Base-by-base conservation (phyloP, 371 early-diverging fungal genomes). In the Nematocida major region DNA sequence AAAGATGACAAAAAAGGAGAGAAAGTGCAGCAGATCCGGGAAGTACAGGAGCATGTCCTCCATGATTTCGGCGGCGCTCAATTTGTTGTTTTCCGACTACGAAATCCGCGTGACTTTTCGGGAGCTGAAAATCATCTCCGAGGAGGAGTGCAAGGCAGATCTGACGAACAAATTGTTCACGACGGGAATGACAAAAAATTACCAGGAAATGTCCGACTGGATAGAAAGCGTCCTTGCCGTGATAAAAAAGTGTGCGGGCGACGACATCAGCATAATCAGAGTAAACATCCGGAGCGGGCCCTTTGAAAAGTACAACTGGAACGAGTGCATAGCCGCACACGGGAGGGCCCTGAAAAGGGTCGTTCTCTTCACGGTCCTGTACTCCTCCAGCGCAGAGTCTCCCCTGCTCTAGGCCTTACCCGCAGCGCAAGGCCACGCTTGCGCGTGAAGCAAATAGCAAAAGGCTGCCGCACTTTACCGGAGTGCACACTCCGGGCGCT, bases 251-350 rank as follows among this genome's bases (percentile, higher is more conserved):
- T 36, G 39, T 22, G 50, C 66, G 36, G 76, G 76, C 11, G 20
- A 63, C 18, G 76, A 73, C 38, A n/a, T 32, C 9, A 9, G 30
- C 9, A 61, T 73, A n/a, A 24, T 62, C 9, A 3, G 65, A 42
- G 50, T 73, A 20, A 24, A 24, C 30, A 63, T 9, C 0, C 2
- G 34, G 36, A 50, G 3, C 0, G 76, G 76, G 5, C 76, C 76
- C 9, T 73, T 73, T 63, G 76, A 63, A 26, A 34, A 63, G 65
- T 73, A 51, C 54, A n/a, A 59, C 24, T 73, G 76, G 76, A 73
- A 38, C 26, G 76, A 61, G 62, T 73, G 76, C 54, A 32, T 73
- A 22, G 65, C 32, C 3, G 39, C 34, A 3, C 34, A 73, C 42
- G 76, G 76, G 28, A 59, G 39, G 32, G 63, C 39, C 20, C 40